Base-by-base conservation (phyloP, 495 filamentous ascomycete genomes). In the Aspergillus ostianus region DNA sequence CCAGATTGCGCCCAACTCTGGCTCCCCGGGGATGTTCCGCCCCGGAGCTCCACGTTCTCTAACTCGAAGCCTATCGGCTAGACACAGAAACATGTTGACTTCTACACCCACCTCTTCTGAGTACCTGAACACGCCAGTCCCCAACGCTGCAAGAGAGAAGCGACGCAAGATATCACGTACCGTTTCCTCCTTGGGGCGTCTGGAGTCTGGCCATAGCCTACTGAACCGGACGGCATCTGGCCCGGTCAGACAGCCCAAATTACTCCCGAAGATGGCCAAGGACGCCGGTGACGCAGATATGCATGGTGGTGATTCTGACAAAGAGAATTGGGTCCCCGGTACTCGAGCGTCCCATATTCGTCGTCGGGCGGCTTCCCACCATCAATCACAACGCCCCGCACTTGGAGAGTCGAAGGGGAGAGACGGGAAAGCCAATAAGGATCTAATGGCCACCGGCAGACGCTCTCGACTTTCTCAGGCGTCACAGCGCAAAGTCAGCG, bases 301-400 rank as follows among this genome's bases (percentile, higher is more conserved):
- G 69, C 61, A 86, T 74, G 60, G 64, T 58, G 80, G 87, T 45
- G 93, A 96, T 55, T 95, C 91, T 2, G 93, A 97, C 66, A 97
- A 97, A 70, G 93, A 97, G 75, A 97, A 97, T 69, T 94, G 90
- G 90, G 82, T 87, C 51, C 85, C 85, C 1, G 83, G 77, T 20
- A 84, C 79, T 7, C 72, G 77, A 44, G 63, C 62, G 15, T 68
- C 76, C 20, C 71, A 77, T 36, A 53, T 73, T 46, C 77, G 73
- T 59, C 74, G 75, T 20, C 71, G 73, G 45, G 62, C 67, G n/a
- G 62, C 67, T 15, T 71, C 72, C 20, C 70, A 74, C 10, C 60
- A 68, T 23, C 63, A 64, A 10, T 61, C 71, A 27, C 60, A 67
- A 45, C 74, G 80, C 63, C 80, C 55, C 60, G 80, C 69, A 58